Evolutionary conservation across 192 early-diverging fungal genomes (phyloP), one percentile per base, ranked within the genome.

Genomic region (Backusella australiensis): DNA sequence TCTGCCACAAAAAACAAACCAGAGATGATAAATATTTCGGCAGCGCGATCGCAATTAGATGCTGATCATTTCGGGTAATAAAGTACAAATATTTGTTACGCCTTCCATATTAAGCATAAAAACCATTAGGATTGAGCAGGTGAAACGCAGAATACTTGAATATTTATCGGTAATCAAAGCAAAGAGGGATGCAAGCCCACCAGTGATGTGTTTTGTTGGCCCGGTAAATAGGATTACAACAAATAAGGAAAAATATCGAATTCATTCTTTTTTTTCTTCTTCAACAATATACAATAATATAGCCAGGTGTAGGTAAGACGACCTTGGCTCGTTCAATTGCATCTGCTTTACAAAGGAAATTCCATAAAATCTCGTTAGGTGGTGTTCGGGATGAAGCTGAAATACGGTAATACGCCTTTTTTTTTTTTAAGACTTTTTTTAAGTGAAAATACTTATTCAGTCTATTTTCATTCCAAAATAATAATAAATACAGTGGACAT

Each of bases 331-430:
- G 90, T 53, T 91, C 89, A 7, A 93, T 96, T 73, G 95, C 93
- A 3, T 83, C 79, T 19, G 90, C 95, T 5, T 81, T 95, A 63
- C 87, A 87, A 1, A 82, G 95, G 26, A 89, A 93, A 72, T 96
- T 96, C 79, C 88, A 95, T 71, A 85, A 93, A n/a, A 93, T 96
- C 29, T 89, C 91, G 1, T 78, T 96, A 9, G 95, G 95, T 23
- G 95, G 95, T 36, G 90, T 96, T 2, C 86, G 91, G 41, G 95
- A 96, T 78, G 95, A 94, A 78, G 93, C 95, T 29, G 95, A 95
- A 78, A 95, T 96, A 66, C 83, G 93, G 74, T 75, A 75, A 52
- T 21, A 3, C 92, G 0, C 86, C 94, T 9, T 85, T 94, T 66
- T 83, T 94, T 34, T 83, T 94, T 34, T 89, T 85, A 1, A 14